phyloP scores from a whole-genome alignment of 2,329 filamentous ascomycete species.

The Aspergillus fijiensis region DNA sequence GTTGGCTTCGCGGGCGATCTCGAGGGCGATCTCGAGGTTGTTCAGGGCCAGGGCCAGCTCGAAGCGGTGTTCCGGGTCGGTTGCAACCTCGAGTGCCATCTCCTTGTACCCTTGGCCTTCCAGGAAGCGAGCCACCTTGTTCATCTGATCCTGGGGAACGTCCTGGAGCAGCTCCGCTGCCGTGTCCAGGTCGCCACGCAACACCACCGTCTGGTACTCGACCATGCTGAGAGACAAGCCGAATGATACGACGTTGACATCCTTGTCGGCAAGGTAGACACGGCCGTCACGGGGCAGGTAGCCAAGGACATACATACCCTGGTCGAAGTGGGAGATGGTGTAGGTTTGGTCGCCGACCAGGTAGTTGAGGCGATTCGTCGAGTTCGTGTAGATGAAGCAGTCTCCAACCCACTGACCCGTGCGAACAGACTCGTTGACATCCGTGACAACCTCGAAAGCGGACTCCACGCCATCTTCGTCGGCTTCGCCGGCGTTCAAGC shows the following conservation, averaged over 20 bases:
- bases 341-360: slow-evolving; percentile 97
- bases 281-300: slow-evolving; percentile 95
- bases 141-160: slow-evolving; percentile 89
- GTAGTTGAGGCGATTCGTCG: slow-evolving; percentile 94
- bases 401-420: slow-evolving; percentile 98
- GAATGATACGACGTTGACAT: slow-evolving; percentile 88
- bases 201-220: slow-evolving; percentile 93
- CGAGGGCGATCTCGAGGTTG: slow-evolving; percentile 79
- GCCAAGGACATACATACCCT: slow-evolving; percentile 89
- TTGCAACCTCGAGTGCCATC: slow-evolving; percentile 88
- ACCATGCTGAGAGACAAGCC: slow-evolving; percentile 86
- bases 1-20: slow-evolving; percentile 78
- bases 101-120: slow-evolving; percentile 98
- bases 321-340: slow-evolving; percentile 95
- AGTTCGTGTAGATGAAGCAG: slow-evolving; percentile 98
- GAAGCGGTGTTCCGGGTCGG: slow-evolving; percentile 94
- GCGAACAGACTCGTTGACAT: slow-evolving; percentile 88
- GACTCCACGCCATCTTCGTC: slow-evolving; percentile 92
- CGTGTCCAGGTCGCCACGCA: slow-evolving; percentile 89
- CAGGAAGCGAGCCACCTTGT: slow-evolving; percentile 96
- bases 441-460: slow-evolving; percentile 93
- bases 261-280: slow-evolving; percentile 94
- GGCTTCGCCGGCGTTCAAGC: slow-evolving; percentile 74
- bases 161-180: slow-evolving; percentile 80
- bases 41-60: slow-evolving; percentile 82